Base-by-base conservation (phyloP, 768 basidiomycete species). In the Calocybe cyanea region DNA sequence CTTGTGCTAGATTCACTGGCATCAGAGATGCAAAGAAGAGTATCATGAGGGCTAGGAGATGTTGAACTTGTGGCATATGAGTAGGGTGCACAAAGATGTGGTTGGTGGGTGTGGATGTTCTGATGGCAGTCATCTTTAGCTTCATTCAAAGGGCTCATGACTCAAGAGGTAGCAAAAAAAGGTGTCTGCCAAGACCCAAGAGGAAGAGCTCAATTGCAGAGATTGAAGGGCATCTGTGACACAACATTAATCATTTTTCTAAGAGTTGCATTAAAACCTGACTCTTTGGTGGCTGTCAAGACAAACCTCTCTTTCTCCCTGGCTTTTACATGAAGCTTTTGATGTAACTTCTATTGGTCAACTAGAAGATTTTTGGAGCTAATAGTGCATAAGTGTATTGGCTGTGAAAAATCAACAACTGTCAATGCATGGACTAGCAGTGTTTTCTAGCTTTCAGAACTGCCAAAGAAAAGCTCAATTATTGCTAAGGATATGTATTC, bases 171-270 rank as follows among this genome's bases (percentile, higher is more conserved):
- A 11, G 25, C 11, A 28, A 30, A 25, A 38, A 20, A 32, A 17
- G 31, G 17, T 10, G 25, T 17, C 9, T 25, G 30, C 32, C 23
- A 35, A 0, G 32, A 7, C 13, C 46, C 45, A 19, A 39, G 23
- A 2, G 45, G 46, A 13, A 51, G 33, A 1, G 18, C 30, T 48
- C 43, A 40, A 32, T 58, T 56, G 46, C 57, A 57, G 17, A 60
- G 55, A 43, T 60, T 60, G 54, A 60, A 60, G 14, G 58, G 58
- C 13, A 57, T 56, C 47, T 54, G 55, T 7, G 58, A 55, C 40
- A 28, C 46, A 15, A 60, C 53, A 38, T 58, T 60, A 23, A 58
- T 57, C 55, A 58, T 60, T 55, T 58, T 58, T n/a, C 57, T 60
- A 30, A 19, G 41, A 11, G 35, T 30, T 18, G 24, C 17, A 10